Evolutionary conservation across 2,329 filamentous ascomycete genomes (phyloP).

Genomic region (Curvularia spicifera): DNA sequence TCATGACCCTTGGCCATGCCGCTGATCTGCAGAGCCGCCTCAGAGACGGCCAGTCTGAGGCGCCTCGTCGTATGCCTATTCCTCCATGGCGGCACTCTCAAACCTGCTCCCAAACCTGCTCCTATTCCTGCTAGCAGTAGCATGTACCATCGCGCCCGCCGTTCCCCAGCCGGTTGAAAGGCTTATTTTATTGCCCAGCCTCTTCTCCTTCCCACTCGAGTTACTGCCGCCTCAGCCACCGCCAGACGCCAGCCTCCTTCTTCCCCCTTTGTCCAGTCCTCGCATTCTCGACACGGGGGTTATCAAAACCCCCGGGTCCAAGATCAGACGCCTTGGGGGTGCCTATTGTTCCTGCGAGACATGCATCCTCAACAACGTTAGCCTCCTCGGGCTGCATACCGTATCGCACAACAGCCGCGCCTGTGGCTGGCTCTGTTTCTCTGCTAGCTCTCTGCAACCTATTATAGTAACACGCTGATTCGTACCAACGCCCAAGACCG

Average conservation of each 20-base stretch:
- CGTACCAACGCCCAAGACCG: not conserved
- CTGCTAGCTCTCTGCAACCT: slow-evolving; percentile 1
- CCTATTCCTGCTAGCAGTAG: not conserved
- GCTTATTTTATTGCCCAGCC: slow-evolving; percentile 8
- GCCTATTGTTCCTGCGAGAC: not conserved
- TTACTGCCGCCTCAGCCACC: not conserved
- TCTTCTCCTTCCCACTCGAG: not conserved
- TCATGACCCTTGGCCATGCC: slow-evolving; percentile 7
- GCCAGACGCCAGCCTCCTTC: not conserved
- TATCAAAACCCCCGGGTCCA: not conserved
- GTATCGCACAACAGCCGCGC: not conserved
- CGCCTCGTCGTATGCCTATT: not conserved
- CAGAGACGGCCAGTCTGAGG: not conserved
- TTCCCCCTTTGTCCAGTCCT: not conserved
- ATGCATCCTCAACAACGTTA: not conserved
- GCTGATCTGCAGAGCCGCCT: slow-evolving; percentile 10
- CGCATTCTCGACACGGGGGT: not conserved
- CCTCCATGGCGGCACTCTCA: not conserved
- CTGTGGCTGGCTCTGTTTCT: not conserved
- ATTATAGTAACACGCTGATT: not conserved
- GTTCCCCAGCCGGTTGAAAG: not conserved
- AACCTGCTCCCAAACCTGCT: not conserved
- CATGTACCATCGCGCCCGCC: not conserved
- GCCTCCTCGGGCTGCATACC: not conserved
- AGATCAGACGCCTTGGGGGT: not conserved